phyloP scores from a whole-genome alignment of 1,284 basidiomycete species.

The Vanrija pseudolonga region DNA sequence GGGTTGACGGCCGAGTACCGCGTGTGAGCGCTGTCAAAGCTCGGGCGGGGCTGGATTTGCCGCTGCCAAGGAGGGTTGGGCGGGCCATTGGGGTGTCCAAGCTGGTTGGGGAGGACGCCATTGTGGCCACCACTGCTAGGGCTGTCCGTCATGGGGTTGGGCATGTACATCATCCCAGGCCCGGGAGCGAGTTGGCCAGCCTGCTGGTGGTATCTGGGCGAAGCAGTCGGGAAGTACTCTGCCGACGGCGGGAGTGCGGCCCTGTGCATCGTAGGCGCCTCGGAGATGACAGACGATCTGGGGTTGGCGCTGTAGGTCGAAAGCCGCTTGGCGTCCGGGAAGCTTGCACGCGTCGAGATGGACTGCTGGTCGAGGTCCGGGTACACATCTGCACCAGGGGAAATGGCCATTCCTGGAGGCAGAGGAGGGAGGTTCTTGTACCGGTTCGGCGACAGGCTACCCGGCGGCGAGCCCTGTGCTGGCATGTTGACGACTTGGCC shows the following conservation, averaged over 20 bases:
- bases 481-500: background rate
- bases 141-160: too few relatives aligned
- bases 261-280: conserved; percentile 11
- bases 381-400: conserved; percentile 2
- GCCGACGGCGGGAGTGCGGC: conserved; percentile 9
- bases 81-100: too few relatives aligned
- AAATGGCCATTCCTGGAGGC: conserved; percentile 20
- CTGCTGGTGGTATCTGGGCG: conserved; percentile 13
- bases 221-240: conserved; percentile 21
- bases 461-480: conserved; percentile 7
- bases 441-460: conserved; percentile 32
- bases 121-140: too few relatives aligned
- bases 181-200: too few relatives aligned
- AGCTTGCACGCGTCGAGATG: conserved; percentile 8
- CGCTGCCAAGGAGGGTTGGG: background rate
- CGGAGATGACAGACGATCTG: background rate
- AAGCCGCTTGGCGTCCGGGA: conserved; percentile 18
- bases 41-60: conserved; percentile 17
- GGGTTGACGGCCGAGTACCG: too few relatives aligned
- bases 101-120: too few relatives aligned
- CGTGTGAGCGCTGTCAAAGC: conserved; percentile 6
- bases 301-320: conserved; percentile 4
- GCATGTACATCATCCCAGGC: too few relatives aligned
- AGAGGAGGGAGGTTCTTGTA: conserved; percentile 46
- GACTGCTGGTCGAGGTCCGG: conserved; percentile 6